These are phyloP conservation scores for Hypocrella siamensis DNA, from an alignment of 2,329 filamentous ascomycete genomes.

Conservation along the genomic window DNA sequence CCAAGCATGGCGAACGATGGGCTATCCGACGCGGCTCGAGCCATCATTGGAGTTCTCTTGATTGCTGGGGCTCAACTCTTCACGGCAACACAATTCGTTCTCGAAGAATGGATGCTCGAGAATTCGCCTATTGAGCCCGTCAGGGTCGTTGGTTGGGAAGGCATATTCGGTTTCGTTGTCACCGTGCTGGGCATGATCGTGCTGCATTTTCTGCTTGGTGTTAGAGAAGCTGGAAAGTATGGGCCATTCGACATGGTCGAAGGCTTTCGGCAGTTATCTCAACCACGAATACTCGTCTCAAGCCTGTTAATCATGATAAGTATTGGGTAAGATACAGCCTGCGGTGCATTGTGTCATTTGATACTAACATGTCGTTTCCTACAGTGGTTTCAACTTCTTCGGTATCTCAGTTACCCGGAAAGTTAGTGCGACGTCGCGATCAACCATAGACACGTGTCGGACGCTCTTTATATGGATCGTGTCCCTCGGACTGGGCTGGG, in stretches of 20 bases:
- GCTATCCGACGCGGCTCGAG: conserved; percentile 23
- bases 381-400: conserved; percentile 95
- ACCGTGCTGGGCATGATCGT: conserved; percentile 68
- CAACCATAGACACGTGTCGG: conserved; percentile 92
- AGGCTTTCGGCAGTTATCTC: conserved; percentile 66
- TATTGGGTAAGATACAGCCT: conserved; percentile 52
- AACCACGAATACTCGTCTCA: conserved; percentile 53
- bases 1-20: conserved; percentile 24
- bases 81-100: conserved; percentile 87
- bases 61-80: conserved; percentile 95
- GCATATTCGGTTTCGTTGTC: conserved; percentile 71
- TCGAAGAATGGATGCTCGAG: conserved; percentile 83
- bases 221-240: conserved; percentile 54
- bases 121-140: conserved; percentile 56
- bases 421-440: conserved; percentile 84
- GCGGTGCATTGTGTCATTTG: background rate
- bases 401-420: conserved; percentile 80
- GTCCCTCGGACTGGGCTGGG: conserved; percentile 85
- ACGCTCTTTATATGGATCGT: conserved; percentile 98
- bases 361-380: conserved; percentile 6
- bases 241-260: conserved; percentile 87
- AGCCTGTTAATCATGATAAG: conserved; percentile 92
- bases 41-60: conserved; percentile 69
- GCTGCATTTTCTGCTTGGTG: conserved; percentile 62
- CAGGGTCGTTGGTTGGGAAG: conserved; percentile 91